Conservation (phyloP, 441 rosid species). For the Erodium chrysanthum region DNA sequence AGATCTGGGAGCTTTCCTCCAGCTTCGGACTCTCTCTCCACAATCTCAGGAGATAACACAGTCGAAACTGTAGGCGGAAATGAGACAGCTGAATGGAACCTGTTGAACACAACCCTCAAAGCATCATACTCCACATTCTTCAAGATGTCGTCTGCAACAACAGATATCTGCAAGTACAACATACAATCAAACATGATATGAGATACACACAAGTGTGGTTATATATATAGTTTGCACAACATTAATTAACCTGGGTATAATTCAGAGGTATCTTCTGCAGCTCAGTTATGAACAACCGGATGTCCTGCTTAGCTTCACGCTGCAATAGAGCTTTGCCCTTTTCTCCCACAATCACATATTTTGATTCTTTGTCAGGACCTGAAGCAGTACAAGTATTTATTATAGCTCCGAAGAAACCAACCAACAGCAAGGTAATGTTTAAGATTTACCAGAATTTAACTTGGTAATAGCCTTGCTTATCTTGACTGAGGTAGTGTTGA, state of each 20-base stretch:
- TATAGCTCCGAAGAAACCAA: slow-evolving; percentile 12
- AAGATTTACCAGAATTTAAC: slow-evolving; percentile 55
- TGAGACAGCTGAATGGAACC: slow-evolving; percentile 69
- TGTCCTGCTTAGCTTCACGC: slow-evolving; percentile 80
- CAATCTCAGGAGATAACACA: slow-evolving; percentile 78
- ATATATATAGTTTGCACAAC: background rate
- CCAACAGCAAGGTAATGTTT: background rate
- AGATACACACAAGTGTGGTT: too few species aligned
- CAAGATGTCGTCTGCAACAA: slow-evolving; percentile 85
- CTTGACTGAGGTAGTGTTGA: slow-evolving; percentile 85
- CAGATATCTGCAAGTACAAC: slow-evolving; percentile 56
- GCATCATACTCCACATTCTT: slow-evolving; percentile 91
- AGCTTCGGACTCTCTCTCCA: slow-evolving; percentile 76
- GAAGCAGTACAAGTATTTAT: background rate
- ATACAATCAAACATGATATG: background rate
- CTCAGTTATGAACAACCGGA: slow-evolving; percentile 53
- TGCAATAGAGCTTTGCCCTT: slow-evolving; percentile 71
- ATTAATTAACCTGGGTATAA: slow-evolving; percentile 62
- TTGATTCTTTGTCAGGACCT: slow-evolving; percentile 82
- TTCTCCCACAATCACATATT: slow-evolving; percentile 78
- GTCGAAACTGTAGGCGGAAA: slow-evolving; percentile 76
- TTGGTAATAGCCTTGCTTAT: slow-evolving; percentile 59
- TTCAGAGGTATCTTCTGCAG: slow-evolving; percentile 80
- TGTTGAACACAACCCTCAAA: slow-evolving; percentile 80
- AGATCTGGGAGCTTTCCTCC: slow-evolving; percentile 83